phyloP scores from a whole-genome alignment of 2,329 filamentous ascomycete genomes.

The Ramularia collo-cygni region DNA sequence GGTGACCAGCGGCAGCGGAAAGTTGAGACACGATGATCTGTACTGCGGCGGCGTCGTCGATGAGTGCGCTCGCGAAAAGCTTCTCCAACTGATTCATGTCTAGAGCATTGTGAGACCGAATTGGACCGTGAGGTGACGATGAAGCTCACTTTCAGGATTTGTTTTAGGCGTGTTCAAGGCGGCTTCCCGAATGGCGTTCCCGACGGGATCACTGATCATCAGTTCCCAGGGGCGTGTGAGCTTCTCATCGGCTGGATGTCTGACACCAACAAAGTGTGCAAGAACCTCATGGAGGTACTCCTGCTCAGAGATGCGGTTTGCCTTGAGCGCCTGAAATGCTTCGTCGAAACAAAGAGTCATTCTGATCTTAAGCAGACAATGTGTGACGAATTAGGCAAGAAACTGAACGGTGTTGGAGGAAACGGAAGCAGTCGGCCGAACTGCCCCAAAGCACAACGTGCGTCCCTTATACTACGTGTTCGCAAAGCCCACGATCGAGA shows the following conservation, averaged over 20 bases:
- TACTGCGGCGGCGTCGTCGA: conserved; percentile 9
- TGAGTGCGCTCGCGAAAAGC: conserved; percentile 8
- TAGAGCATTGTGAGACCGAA: neutral
- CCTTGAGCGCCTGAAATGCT: conserved; percentile 13
- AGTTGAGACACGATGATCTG: conserved; percentile 4
- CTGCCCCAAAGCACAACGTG: too few species aligned
- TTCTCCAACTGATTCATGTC: conserved; percentile 3
- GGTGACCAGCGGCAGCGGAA: neutral
- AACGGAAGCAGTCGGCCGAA: too few species aligned
- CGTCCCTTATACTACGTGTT: too few species aligned
- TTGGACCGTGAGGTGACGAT: too few species aligned
- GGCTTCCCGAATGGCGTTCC: conserved; percentile 15
- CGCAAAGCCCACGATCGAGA: too few species aligned
- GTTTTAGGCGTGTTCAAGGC: conserved; percentile 7
- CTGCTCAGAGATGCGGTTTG: conserved; percentile 8
- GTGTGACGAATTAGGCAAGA: neutral
- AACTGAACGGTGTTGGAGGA: too few species aligned
- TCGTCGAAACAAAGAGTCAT: conserved; percentile 17
- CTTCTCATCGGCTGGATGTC: conserved; percentile 10
- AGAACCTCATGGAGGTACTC: conserved; percentile 15
- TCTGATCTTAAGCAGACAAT: conserved; percentile 1
- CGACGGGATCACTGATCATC: conserved; percentile 14
- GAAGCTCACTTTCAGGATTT: conserved; percentile 4
- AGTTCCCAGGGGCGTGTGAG: conserved; percentile 11
- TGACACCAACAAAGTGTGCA: conserved; percentile 9